Percentiles rank a stretch among this genome's conserved stretches.
These are phyloP conservation scores for Trypanosoma boissoni DNA, from an alignment of 208 protist genomes.

Conservation along the genomic window DNA sequence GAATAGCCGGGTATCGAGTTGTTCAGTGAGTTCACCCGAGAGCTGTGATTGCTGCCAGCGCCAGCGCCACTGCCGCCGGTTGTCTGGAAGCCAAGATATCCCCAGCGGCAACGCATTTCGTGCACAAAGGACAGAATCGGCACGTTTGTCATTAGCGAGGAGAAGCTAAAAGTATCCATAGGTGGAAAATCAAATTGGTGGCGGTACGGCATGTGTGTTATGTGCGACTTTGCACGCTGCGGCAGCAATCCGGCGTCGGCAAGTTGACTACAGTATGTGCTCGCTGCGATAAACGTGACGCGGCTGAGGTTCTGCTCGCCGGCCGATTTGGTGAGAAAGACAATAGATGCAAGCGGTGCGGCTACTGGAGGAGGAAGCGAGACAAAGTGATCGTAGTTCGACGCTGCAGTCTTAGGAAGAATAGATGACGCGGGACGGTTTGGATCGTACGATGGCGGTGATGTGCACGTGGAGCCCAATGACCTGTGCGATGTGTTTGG, in stretches of 20 bases:
- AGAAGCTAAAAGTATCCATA: constrained; percentile 88
- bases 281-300: constrained; percentile 74
- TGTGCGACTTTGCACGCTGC: constrained; percentile 2
- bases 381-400: constrained; percentile 27
- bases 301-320: constrained; percentile 83
- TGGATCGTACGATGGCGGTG: constrained; percentile 15
- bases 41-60: constrained; percentile 13
- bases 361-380: constrained; percentile 61
- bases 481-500: background rate
- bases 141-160: constrained; percentile 80
- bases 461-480: constrained; percentile 5
- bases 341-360: constrained; percentile 73
- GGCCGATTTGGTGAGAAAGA: constrained; percentile 85
- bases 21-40: constrained; percentile 7
- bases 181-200: constrained; percentile 38
- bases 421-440: background rate
- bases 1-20: constrained; percentile 18
- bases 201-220: background rate
- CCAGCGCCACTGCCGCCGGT: constrained; percentile 31
- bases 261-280: constrained; percentile 78
- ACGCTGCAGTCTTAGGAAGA: background rate
- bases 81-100: constrained; percentile 58
- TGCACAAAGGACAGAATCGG: constrained; percentile 82
- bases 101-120: constrained; percentile 83
- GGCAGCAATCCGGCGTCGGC: constrained; percentile 65